Evolutionary conservation across 1,284 basidiomycete genomes (phyloP).

Genomic region (Irpex sp.): DNA sequence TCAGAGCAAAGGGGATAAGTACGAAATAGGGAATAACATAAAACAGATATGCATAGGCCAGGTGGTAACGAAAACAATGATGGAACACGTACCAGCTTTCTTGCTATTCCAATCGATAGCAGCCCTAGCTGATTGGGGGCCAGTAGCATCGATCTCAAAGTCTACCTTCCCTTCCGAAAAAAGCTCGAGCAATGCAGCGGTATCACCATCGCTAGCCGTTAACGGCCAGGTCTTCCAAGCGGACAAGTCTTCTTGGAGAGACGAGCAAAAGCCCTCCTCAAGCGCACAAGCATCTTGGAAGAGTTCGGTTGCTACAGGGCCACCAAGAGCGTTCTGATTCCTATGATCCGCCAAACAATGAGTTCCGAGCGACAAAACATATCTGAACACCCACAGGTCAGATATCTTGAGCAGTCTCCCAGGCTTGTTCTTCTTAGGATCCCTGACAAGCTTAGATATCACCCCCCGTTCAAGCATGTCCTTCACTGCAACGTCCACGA

Average conservation of each 20-base stretch:
- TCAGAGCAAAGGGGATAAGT: not conserved
- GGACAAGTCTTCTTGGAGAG: slow-evolving; percentile 33
- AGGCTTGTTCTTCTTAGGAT: slow-evolving; percentile 56
- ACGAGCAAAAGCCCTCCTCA: slow-evolving; percentile 41
- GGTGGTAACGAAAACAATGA: not conserved
- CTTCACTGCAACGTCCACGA: slow-evolving; percentile 49
- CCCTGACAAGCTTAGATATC: slow-evolving; percentile 61
- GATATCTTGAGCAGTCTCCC: slow-evolving; percentile 74
- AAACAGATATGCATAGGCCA: not conserved
- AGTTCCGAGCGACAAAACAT: not conserved
- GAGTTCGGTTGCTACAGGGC: slow-evolving; percentile 55
- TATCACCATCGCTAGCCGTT: slow-evolving; percentile 69
- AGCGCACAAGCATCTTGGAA: slow-evolving; percentile 66
- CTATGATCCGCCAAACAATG: slow-evolving; percentile 26
- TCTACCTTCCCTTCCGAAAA: slow-evolving; percentile 69
- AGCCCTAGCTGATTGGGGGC: slow-evolving; percentile 47
- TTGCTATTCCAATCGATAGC: slow-evolving; percentile 79
- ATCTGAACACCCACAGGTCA: slow-evolving; percentile 44
- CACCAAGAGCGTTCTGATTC: slow-evolving; percentile 68
- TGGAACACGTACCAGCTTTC: slow-evolving; percentile 59
- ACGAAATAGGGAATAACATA: not conserved
- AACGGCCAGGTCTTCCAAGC: slow-evolving; percentile 71
- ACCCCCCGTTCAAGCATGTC: slow-evolving; percentile 59
- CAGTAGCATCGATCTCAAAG: slow-evolving; percentile 63
- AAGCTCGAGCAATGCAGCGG: slow-evolving; percentile 64